Evolutionary conservation across 139 green algal genomes (phyloP).

Genomic region (Desmodesmus armatus): DNA sequence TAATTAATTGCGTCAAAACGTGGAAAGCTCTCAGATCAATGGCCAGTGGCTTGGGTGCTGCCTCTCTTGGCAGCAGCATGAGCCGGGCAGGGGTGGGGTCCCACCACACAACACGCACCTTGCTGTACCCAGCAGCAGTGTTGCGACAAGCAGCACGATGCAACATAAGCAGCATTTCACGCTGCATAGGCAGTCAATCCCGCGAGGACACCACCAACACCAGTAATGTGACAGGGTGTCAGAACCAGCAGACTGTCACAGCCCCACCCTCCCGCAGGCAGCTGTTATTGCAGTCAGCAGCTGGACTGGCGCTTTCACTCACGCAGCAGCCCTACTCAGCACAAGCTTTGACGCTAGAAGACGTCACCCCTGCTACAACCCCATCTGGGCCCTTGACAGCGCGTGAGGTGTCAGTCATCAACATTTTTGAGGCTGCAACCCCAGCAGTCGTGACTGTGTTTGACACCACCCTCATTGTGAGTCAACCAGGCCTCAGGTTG

Average conservation of each 20-base stretch:
- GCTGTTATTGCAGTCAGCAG: constrained; percentile 16
- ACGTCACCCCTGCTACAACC: constrained; percentile 41
- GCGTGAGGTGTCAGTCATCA: constrained; percentile 67
- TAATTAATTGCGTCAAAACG: too few relatives aligned
- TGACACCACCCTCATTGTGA: constrained; percentile 72
- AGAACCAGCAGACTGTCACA: not conserved
- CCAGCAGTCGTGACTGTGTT: constrained; percentile 78
- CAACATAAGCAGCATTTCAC: too few relatives aligned
- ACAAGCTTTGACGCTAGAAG: constrained; percentile 36
- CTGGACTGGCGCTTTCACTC: not conserved
- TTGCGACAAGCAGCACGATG: too few relatives aligned
- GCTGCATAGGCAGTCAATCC: too few relatives aligned
- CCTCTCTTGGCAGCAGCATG: too few relatives aligned
- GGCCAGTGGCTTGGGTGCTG: too few relatives aligned
- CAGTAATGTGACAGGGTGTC: too few relatives aligned
- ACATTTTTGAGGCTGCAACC: constrained; percentile 68
- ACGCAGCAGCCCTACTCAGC: not conserved
- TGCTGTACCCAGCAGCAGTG: too few relatives aligned
- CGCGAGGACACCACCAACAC: too few relatives aligned
- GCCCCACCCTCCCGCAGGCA: not conserved
- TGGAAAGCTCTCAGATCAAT: too few relatives aligned
- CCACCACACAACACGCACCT: too few relatives aligned
- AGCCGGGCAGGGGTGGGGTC: too few relatives aligned
- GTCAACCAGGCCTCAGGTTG: not conserved
- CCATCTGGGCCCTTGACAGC: constrained; percentile 18